phyloP scores from a whole-genome alignment of 495 filamentous ascomycete genomes.

The Penicillium robsamsonii region DNA sequence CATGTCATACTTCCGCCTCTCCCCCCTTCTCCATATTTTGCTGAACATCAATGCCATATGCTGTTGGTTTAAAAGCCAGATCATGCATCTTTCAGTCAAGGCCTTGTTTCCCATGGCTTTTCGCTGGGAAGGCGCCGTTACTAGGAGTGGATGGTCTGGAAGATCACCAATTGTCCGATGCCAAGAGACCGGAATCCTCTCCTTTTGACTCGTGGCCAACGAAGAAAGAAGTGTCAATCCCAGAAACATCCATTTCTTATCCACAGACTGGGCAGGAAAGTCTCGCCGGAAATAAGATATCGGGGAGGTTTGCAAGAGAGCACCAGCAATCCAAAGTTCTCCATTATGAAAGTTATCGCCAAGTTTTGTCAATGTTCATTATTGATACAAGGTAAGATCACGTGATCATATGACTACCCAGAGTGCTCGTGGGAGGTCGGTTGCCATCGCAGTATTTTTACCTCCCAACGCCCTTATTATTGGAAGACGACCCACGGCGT shows the following conservation, averaged over 20 bases:
- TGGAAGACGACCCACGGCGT: not conserved
- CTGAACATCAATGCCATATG: not conserved
- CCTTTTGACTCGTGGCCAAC: not conserved
- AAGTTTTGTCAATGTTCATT: no score
- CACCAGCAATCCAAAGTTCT: no score
- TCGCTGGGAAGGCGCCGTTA: no score
- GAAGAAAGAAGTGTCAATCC: not conserved
- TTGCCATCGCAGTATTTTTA: not conserved
- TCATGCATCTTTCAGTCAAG: no score
- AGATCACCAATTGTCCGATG: not conserved
- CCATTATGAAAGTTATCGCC: no score
- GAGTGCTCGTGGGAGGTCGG: no score
- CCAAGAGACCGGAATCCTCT: not conserved
- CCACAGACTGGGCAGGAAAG: not conserved
- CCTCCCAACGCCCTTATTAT: not conserved
- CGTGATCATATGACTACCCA: no score
- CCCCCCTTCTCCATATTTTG: no score
- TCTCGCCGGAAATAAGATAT: not conserved
- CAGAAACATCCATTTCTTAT: not conserved
- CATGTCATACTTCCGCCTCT: no score
- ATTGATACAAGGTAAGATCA: no score
- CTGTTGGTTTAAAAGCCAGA: no score
- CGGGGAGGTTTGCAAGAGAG: not conserved
- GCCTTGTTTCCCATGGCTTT: no score
- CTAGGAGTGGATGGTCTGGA: not conserved